Percentiles rank a stretch among this genome's conserved stretches.
phyloP scores from a whole-genome alignment of 305 asterid genomes.

The Fraxinus paxiana region DNA sequence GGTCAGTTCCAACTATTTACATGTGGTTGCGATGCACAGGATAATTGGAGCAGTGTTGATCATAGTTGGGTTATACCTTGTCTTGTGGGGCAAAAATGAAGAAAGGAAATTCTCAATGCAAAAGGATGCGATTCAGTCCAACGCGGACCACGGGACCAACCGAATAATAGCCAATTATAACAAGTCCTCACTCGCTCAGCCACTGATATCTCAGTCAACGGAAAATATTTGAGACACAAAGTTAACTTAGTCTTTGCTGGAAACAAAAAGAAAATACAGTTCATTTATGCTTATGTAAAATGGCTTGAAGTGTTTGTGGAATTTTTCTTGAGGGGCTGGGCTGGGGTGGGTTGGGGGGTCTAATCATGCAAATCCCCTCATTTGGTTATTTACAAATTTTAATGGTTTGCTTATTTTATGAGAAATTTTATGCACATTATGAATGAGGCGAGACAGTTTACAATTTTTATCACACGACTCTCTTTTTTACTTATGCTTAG shows the following conservation, averaged over 20 bases:
- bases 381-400: slow-evolving; percentile 31
- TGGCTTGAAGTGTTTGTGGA: slow-evolving; percentile 28
- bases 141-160: slow-evolving; percentile 49
- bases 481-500: background rate
- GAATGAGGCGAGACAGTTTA: background rate
- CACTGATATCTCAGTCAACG: slow-evolving; percentile 67
- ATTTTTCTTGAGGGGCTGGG: slow-evolving; percentile 13
- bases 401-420: slow-evolving; percentile 31
- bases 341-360: background rate
- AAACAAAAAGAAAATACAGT: slow-evolving; percentile 17
- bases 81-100: slow-evolving; percentile 86
- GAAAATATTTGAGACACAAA: slow-evolving; percentile 49
- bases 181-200: slow-evolving; percentile 77
- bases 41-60: slow-evolving; percentile 81
- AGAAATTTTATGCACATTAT: background rate
- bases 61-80: slow-evolving; percentile 73
- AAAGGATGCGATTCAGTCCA: slow-evolving; percentile 45
- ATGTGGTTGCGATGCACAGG: slow-evolving; percentile 39
- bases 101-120: slow-evolving; percentile 56
- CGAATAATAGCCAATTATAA: slow-evolving; percentile 35
- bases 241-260: slow-evolving; percentile 24
- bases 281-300: slow-evolving; percentile 35
- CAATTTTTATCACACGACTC: background rate
- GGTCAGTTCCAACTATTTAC: background rate
- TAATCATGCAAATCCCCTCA: slow-evolving; percentile 32